Percentiles rank a stretch among this genome's conserved stretches.
Conservation (phyloP, 208 protist species). For the Borovskyia barvae region DNA sequence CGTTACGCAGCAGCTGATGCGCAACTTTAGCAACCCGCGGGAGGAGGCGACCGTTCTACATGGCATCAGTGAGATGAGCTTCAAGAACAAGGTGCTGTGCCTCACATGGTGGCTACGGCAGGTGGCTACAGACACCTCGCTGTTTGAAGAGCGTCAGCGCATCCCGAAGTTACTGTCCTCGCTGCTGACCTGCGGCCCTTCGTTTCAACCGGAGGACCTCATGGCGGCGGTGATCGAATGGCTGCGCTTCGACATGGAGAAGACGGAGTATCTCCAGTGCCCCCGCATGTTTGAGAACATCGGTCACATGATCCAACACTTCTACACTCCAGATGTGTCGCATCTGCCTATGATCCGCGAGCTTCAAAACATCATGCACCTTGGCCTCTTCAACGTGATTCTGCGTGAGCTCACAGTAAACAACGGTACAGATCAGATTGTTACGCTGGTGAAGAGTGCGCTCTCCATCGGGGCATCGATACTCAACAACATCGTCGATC, state of each 20-base stretch:
- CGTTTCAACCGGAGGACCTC: slow-evolving; percentile 38
- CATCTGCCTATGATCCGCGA: slow-evolving; percentile 40
- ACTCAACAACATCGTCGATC: slow-evolving; percentile 37
- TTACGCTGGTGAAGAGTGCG: slow-evolving; percentile 63
- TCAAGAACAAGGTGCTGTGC: slow-evolving; percentile 71
- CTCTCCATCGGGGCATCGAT: slow-evolving; percentile 36
- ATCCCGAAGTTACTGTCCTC: slow-evolving; percentile 55
- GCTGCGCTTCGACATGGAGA: slow-evolving; percentile 81
- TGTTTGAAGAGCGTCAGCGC: slow-evolving; percentile 56
- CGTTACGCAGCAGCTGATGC: slow-evolving; percentile 64
- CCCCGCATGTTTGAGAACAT: slow-evolving; percentile 85
- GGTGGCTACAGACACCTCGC: slow-evolving; percentile 50
- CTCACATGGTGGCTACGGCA: slow-evolving; percentile 85
- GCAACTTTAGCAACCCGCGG: slow-evolving; percentile 53
- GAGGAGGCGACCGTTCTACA: slow-evolving; percentile 41
- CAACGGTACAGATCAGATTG: slow-evolving; percentile 60
- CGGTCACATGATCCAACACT: slow-evolving; percentile 69
- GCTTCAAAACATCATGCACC: slow-evolving; percentile 59
- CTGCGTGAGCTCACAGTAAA: slow-evolving; percentile 56
- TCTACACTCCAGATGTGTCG: slow-evolving; percentile 43
- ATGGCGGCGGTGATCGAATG: slow-evolving; percentile 68
- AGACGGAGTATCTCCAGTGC: slow-evolving; percentile 66
- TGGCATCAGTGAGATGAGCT: slow-evolving; percentile 49
- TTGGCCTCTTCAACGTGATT: slow-evolving; percentile 75
- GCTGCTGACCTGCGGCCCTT: slow-evolving; percentile 42